Conservation (phyloP, 1,284 basidiomycete species). For the Volvariella surrecta region DNA sequence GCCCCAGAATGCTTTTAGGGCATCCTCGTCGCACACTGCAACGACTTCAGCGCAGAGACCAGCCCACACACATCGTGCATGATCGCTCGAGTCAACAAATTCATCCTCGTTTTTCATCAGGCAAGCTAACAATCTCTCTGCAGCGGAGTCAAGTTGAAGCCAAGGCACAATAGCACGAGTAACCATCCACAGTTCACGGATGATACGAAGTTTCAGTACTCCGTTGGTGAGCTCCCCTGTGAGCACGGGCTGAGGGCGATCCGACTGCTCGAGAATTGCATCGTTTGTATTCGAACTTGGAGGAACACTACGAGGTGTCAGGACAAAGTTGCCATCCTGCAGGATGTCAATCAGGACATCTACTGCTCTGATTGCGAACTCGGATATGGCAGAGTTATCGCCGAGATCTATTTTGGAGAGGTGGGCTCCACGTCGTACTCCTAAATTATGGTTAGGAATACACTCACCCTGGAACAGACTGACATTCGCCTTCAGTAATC, state of each 20-base stretch:
- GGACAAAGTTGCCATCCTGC: conserved; percentile 41
- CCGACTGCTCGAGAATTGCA: conserved; percentile 5
- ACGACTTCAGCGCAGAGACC: conserved; percentile 45
- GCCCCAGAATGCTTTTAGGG: conserved; percentile 48
- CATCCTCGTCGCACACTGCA: conserved; percentile 31
- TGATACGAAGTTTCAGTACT: conserved; percentile 38
- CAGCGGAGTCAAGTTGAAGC: conserved; percentile 31
- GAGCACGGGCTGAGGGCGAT: conserved; percentile 4
- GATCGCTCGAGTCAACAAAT: conserved; percentile 36
- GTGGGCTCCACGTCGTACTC: conserved; percentile 1
- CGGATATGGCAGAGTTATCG: conserved; percentile 20
- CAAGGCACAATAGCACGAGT: conserved; percentile 34
- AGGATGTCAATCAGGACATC: conserved; percentile 41
- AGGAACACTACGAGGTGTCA: conserved; percentile 21
- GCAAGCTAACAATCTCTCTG: conserved; percentile 34
- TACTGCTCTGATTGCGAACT: conserved; percentile 33
- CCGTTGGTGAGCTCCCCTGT: conserved; percentile 16
- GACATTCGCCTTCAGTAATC: conserved; percentile 23
- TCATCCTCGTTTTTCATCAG: conserved; percentile 40
- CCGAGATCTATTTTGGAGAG: conserved; percentile 15
- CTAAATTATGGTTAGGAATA: conserved; percentile 3
- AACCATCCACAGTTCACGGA: conserved; percentile 46
- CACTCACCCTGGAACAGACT: conserved; percentile 20
- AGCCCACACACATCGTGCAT: conserved; percentile 46
- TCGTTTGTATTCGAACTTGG: conserved; percentile 3